Evolutionary conservation across 352 stramenopile genomes (phyloP).

Genomic region (Blastocystis sp.): DNA sequence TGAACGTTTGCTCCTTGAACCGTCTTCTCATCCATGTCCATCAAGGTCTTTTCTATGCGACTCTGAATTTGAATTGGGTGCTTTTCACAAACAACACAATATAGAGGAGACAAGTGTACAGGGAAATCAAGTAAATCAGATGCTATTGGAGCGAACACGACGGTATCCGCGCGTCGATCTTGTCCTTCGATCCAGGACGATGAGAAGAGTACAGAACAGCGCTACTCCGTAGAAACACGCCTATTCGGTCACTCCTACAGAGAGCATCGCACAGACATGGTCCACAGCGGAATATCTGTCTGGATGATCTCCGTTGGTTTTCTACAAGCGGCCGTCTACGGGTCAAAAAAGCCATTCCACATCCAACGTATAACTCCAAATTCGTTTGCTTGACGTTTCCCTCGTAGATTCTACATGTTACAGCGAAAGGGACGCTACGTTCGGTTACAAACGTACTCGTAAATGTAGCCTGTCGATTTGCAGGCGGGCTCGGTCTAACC

Average conservation of each 20-base stretch:
- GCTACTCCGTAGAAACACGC: slow-evolving; percentile 11
- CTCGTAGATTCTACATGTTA: neutral
- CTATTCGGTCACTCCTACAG: neutral
- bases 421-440: neutral
- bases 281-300: neutral
- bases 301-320: neutral
- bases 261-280: neutral
- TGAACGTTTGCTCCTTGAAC: neutral
- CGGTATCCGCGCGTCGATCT: neutral
- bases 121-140: neutral
- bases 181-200: neutral
- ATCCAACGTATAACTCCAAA: neutral
- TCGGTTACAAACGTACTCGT: neutral
- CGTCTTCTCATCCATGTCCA: neutral
- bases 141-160: neutral
- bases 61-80: neutral
- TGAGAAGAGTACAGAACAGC: neutral
- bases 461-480: neutral
- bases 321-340: slow-evolving; percentile 1
- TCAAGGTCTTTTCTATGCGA: neutral
- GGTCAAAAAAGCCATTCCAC: neutral
- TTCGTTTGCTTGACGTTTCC: neutral
- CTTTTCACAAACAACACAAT: neutral
- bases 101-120: neutral
- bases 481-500: neutral